Evolutionary conservation across 352 stramenopile species (phyloP).

Genomic region (Aphanomyces euteiches): DNA sequence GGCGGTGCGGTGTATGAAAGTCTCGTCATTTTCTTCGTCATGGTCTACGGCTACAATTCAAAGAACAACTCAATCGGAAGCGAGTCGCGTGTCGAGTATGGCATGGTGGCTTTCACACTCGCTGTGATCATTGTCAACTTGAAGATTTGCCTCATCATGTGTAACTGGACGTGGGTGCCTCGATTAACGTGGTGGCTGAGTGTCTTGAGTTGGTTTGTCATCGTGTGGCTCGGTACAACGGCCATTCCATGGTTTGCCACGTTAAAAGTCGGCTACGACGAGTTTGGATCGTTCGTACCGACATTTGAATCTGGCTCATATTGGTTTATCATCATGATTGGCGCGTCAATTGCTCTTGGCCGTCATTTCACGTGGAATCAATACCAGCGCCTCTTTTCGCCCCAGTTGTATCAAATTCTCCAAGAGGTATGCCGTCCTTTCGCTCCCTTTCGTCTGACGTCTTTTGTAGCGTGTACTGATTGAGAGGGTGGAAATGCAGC

Average conservation of each 20-base stretch:
- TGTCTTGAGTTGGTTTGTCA: slow-evolving; percentile 65
- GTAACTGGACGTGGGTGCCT: slow-evolving; percentile 69
- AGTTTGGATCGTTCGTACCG: slow-evolving; percentile 63
- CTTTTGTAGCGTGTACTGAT: slow-evolving; percentile 15
- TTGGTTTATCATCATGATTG: slow-evolving; percentile 61
- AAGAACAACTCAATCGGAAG: slow-evolving; percentile 51
- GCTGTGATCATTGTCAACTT: slow-evolving; percentile 92
- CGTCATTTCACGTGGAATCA: slow-evolving; percentile 75
- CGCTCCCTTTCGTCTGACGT: slow-evolving; percentile 25
- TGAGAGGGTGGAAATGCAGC: slow-evolving; percentile 39
- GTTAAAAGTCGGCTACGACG: slow-evolving; percentile 75
- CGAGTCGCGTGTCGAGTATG: slow-evolving; percentile 75
- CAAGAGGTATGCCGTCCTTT: slow-evolving; percentile 48
- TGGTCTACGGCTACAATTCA: slow-evolving; percentile 73
- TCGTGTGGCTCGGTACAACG: slow-evolving; percentile 55
- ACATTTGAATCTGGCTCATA: slow-evolving; percentile 56
- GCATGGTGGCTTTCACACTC: slow-evolving; percentile 87
- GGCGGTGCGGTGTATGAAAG: slow-evolving; percentile 72
- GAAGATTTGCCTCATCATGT: slow-evolving; percentile 87
- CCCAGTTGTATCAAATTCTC: slow-evolving; percentile 61
- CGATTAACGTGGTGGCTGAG: slow-evolving; percentile 56
- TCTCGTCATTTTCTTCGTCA: slow-evolving; percentile 74
- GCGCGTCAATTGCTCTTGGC: slow-evolving; percentile 60
- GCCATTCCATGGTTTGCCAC: slow-evolving; percentile 48
- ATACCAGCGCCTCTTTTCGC: slow-evolving; percentile 75